Conservation (phyloP, 1,284 basidiomycete species). For the Microbotryum scabiosae region DNA sequence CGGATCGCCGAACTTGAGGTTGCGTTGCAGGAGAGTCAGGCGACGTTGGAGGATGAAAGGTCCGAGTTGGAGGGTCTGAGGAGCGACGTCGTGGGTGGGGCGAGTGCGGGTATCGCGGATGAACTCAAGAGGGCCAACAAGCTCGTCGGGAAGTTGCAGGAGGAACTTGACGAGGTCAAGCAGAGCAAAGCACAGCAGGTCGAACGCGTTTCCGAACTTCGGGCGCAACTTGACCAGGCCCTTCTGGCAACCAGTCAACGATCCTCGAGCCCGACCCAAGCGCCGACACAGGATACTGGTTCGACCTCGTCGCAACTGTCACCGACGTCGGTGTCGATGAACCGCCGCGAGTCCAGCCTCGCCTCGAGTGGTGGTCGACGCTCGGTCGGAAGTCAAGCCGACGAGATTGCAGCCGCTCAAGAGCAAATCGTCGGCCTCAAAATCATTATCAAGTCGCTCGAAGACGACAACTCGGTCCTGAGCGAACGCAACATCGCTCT, state of each 20-base stretch:
- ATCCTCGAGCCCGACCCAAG: not conserved
- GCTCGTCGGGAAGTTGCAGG: slow-evolving; percentile 44
- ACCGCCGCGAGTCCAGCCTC: slow-evolving; percentile 1
- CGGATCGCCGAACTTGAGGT: slow-evolving; percentile 75
- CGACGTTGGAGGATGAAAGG: slow-evolving; percentile 79
- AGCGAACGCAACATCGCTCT: slow-evolving; percentile 56
- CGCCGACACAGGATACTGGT: not conserved
- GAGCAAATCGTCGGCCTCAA: slow-evolving; percentile 35
- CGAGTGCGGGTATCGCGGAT: slow-evolving; percentile 9
- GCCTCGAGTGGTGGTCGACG: not conserved
- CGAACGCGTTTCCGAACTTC: slow-evolving; percentile 1
- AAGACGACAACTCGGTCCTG: slow-evolving; percentile 64
- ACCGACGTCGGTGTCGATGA: not conserved
- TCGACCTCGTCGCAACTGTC: not conserved
- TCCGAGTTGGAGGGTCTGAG: slow-evolving; percentile 81
- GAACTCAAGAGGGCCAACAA: slow-evolving; percentile 37
- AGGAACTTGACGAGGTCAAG: slow-evolving; percentile 38
- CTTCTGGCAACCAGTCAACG: not conserved
- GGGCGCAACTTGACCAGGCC: not conserved
- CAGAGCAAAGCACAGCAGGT: slow-evolving; percentile 13
- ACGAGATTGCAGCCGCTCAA: slow-evolving; percentile 27
- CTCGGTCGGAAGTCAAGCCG: slow-evolving; percentile 21
- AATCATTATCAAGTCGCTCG: slow-evolving; percentile 69
- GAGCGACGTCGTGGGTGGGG: slow-evolving; percentile 46
- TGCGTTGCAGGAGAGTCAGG: slow-evolving; percentile 77